Evolutionary conservation across 495 filamentous ascomycete species (phyloP), one percentile per base, ranked within the genome.

Genomic region (Acidiella bohemica): DNA sequence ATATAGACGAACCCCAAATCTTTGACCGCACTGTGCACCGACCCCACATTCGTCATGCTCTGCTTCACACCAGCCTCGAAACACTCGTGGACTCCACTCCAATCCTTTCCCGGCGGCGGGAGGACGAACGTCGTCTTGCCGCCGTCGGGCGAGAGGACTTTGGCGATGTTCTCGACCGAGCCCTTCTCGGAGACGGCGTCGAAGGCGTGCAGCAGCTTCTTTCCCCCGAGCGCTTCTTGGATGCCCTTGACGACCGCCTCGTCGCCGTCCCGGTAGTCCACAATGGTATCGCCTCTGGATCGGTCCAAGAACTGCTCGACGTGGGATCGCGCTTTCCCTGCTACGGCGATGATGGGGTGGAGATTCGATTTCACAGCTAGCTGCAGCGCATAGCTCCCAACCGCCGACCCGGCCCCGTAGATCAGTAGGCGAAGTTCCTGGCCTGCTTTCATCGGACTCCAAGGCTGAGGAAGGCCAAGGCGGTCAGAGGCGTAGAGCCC

Each of bases 301-400:
- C 52, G 54, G 53, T 80, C 74, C 28, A 88, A 65, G 23, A 84
- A 55, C 0, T 50, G 56, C 53, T 73, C 65, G 0, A 84, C 75
- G 48, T 70, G 72, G 4, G 67, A 28, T 10, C 52, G 56, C 8
- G 73, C 72, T 14, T 61, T 59, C 1, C 81, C 81, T 1, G 81
- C 80, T 4, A 87, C 63, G 26, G 59, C 71, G 40, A 85, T 76
- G n/a, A 85, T 44, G 0, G 81, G 81, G 54, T 84, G 78, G 43
- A 87, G 77, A 49, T 82, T 76, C 24, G 76, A 72, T 13, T 64
- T 56, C n/a, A 46, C 50, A 14, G 80, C 80, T 16, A 84, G 59
- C 53, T 85, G 78, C 41, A 84, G 60, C 4, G 71, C 72, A 45
- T 72, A 86, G 21, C 74, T 59, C 2, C 81, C 81, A 0, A 84